Evolutionary conservation across 306 rosid species (phyloP), one percentile per base, ranked within the genome.

Genomic region (Cicer yamashitae): DNA sequence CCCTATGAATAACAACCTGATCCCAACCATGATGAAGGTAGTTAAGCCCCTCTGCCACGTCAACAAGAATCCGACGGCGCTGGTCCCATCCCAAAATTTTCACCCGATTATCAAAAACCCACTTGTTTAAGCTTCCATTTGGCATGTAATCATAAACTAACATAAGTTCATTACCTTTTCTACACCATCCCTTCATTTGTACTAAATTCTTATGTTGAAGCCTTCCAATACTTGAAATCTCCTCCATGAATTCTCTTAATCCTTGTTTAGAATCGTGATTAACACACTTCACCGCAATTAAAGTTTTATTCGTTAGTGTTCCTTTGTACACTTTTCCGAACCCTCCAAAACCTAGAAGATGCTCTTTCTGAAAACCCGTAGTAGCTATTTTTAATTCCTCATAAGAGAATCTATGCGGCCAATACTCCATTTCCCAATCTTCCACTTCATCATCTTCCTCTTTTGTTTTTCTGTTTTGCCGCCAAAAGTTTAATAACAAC

Each of bases 11-110:
- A 13, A 94, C 98, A 46, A 90, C 86, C 62, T 91, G 90, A 63
- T 94, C 96, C 97, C 97, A 94, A 5, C 98, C 97, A 1, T 89
- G 88, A 81, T 94, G 98, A 39, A 94, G 90, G 48, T 94, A 94
- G 81, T 83, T 85, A 37, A 94, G 68, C 6, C 96, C 98, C 59
- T 94, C 98, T 0, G 96, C 98, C 8, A 94, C 96, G 40, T 94
- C 96, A 5, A 88, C 84, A 3, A 94, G 88, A 6, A 94, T 82
- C 37, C 88, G 77, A 3, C 93, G 88, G 2, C 97, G 89, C 7
- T 67, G 81, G 6, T 62, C 78, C 97, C 98, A 94, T 1, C 76
- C 75, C 1, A 94, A 61, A 20, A 86, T 64, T 70, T 38, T 78
- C 53, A 40, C 50, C 0, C 97, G 91, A 4, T 63, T 66, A 69